Evolutionary conservation across 495 filamentous ascomycete species (phyloP).

Genomic region (Hyaloscypha hepaticicola): DNA sequence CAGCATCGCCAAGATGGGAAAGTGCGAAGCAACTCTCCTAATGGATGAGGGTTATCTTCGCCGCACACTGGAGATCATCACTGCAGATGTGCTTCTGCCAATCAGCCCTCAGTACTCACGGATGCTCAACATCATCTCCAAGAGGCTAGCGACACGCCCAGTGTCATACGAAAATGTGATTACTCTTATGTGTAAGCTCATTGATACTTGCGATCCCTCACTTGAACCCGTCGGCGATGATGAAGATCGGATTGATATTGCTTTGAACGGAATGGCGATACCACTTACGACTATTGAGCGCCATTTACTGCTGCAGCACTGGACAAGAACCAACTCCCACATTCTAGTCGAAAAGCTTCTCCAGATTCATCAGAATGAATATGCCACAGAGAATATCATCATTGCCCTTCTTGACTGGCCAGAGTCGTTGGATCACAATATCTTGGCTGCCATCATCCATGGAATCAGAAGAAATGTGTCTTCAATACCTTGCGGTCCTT

Average conservation of each 20-base stretch:
- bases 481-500: constrained; percentile 13
- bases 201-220: constrained; percentile 32
- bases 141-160: constrained; percentile 49
- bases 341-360: constrained; percentile 53
- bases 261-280: constrained; percentile 27
- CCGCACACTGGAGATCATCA: constrained; percentile 60
- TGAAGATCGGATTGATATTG: constrained; percentile 20
- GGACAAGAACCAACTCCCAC: constrained; percentile 38
- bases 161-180: constrained; percentile 53
- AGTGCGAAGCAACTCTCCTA: constrained; percentile 51
- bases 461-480: constrained; percentile 22
- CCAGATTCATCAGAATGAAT: constrained; percentile 46
- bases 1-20: constrained; percentile 57
- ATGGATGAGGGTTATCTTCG: constrained; percentile 56
- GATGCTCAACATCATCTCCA: constrained; percentile 45
- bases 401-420: constrained; percentile 39
- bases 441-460: constrained; percentile 24
- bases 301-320: constrained; percentile 43
- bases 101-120: constrained; percentile 42
- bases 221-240: constrained; percentile 14
- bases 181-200: constrained; percentile 51
- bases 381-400: constrained; percentile 45
- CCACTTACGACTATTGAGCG: constrained; percentile 41
- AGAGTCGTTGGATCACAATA: constrained; percentile 19
- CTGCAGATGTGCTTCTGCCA: constrained; percentile 52